These are phyloP conservation scores for Kalmanozyma brasiliensis DNA, from an alignment of 1,284 basidiomycete species.

Conservation along the genomic window DNA sequence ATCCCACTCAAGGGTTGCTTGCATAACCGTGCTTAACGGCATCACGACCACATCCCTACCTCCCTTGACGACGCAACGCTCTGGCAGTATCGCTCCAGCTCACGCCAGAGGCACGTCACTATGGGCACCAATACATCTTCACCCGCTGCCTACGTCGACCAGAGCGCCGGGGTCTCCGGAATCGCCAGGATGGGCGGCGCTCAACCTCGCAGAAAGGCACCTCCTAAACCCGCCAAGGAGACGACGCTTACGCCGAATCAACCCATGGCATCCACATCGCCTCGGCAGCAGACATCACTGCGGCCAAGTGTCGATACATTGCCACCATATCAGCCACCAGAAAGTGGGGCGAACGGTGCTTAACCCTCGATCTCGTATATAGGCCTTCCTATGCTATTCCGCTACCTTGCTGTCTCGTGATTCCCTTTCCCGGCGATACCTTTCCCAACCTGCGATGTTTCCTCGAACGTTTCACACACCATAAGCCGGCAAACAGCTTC, in stretches of 20 bases:
- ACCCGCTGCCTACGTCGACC: conserved; percentile 32
- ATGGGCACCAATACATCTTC: conserved; percentile 38
- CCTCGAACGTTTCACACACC: too few species aligned
- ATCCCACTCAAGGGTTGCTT: too few species aligned
- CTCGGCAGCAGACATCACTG: neutral
- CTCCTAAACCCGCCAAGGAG: neutral
- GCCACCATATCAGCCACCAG: conserved; percentile 19
- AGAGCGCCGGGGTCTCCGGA: conserved; percentile 14
- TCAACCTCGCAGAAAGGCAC: conserved; percentile 24
- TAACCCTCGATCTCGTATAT: neutral
- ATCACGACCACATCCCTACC: too few species aligned
- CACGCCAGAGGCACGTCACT: neutral
- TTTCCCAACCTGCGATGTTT: too few species aligned
- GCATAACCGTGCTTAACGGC: too few species aligned
- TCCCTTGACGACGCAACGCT: too few species aligned
- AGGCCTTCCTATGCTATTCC: too few species aligned
- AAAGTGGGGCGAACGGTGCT: neutral
- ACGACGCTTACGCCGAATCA: neutral
- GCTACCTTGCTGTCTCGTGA: too few species aligned
- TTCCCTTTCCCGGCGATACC: too few species aligned
- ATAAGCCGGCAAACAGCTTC: too few species aligned
- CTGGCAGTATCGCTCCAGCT: too few species aligned
- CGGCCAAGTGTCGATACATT: conserved; percentile 24
- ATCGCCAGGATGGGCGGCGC: conserved; percentile 38
- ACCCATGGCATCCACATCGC: neutral